Evolutionary conservation across 768 basidiomycete species (phyloP).

Genomic region (Hypholoma fasciculare): DNA sequence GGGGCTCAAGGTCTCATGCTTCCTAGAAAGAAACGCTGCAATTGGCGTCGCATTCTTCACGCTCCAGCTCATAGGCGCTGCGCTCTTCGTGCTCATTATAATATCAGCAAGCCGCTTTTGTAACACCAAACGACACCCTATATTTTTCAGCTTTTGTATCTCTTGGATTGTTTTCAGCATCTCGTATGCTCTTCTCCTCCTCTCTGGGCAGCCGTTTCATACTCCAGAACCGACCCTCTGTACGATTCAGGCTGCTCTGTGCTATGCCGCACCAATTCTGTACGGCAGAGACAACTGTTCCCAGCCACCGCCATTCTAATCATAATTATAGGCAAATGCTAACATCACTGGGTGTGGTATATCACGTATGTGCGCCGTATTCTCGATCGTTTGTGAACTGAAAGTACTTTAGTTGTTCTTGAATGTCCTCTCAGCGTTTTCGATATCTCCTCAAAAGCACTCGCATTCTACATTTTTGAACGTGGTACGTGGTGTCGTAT

Average conservation of each 20-base stretch:
- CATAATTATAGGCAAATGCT: constrained; percentile 21
- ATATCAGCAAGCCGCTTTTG: constrained; percentile 26
- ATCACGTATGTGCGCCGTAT: constrained; percentile 21
- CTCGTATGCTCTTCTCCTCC: constrained; percentile 32
- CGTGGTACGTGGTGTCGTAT: constrained; percentile 9
- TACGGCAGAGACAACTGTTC: constrained; percentile 11
- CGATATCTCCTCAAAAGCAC: constrained; percentile 20
- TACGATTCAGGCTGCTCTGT: constrained; percentile 28
- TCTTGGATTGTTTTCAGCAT: constrained; percentile 35
- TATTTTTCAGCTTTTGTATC: constrained; percentile 36
- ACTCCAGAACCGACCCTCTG: constrained; percentile 26
- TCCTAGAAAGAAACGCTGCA: constrained; percentile 3
- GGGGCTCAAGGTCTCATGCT: no score
- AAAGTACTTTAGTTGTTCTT: constrained; percentile 23
- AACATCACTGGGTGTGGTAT: constrained; percentile 24
- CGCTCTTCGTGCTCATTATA: constrained; percentile 23
- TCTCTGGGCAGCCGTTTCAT: constrained; percentile 30
- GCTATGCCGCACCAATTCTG: constrained; percentile 34
- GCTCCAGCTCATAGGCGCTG: constrained; percentile 28
- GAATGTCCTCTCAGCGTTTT: constrained; percentile 28
- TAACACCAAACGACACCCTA: constrained; percentile 27
- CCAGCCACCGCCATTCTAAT: background rate
- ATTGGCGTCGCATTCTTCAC: constrained; percentile 27
- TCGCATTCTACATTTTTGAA: constrained; percentile 11
- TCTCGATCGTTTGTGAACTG: background rate